phyloP scores from a whole-genome alignment of 2,329 filamentous ascomycete genomes.

The Sclerotinia subarctica region DNA sequence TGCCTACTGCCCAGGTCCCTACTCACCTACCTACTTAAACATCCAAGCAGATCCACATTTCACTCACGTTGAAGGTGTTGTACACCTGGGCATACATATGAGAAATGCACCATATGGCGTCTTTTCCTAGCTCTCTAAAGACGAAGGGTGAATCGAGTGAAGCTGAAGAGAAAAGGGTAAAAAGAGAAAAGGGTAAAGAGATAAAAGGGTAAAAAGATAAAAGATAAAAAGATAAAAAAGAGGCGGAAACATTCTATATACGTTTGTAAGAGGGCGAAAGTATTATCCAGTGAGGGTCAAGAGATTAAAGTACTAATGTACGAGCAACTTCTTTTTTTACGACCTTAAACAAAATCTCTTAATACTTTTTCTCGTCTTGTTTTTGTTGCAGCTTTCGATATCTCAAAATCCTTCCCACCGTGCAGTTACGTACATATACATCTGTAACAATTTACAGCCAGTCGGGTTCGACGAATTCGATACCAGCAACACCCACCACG shows the following conservation, averaged over 20 bases:
- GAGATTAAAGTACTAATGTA: background rate
- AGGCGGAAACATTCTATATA: background rate
- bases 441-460: background rate
- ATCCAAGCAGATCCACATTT: background rate
- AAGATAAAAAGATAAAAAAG: background rate
- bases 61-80: conserved; percentile 5
- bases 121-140: background rate
- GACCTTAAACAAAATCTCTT: background rate
- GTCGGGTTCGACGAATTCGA: background rate
- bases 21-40: no score
- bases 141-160: background rate
- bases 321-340: background rate
- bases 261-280: background rate
- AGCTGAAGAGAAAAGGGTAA: background rate
- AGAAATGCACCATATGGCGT: background rate
- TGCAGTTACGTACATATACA: no score
- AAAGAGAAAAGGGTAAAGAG: no score
- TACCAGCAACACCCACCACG: background rate
- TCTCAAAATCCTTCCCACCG: background rate
- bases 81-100: conserved; percentile 9
- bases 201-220: background rate
- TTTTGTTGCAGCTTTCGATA: background rate
- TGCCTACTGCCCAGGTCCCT: no score
- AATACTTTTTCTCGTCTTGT: background rate
- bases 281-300: background rate